phyloP scores from a whole-genome alignment of 2,329 filamentous ascomycete species.

The Beauveria sp. region DNA sequence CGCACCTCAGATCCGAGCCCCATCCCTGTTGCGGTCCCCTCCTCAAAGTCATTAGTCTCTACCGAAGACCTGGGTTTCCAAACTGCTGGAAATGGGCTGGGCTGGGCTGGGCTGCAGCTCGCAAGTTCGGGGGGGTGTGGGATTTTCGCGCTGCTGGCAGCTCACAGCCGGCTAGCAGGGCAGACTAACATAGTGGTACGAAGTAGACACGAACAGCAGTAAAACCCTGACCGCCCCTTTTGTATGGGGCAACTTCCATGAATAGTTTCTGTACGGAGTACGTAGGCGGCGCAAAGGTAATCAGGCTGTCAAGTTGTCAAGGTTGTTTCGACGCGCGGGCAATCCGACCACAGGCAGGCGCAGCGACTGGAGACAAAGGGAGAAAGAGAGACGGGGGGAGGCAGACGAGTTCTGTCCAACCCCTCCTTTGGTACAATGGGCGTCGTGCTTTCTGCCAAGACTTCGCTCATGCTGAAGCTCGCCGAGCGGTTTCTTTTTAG shows the following conservation, averaged over 20 bases:
- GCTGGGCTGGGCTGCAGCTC: neutral
- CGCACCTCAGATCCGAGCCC: constrained; percentile 9
- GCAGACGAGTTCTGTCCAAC: no score
- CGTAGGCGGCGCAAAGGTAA: neutral
- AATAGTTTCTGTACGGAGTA: no score
- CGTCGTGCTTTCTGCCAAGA: neutral
- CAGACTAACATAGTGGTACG: no score
- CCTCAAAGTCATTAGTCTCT: neutral
- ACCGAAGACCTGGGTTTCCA: neutral
- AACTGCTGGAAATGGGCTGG: constrained; percentile 6
- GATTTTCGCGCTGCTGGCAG: neutral
- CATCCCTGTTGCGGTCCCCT: neutral
- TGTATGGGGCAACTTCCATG: no score
- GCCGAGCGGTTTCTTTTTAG: constrained; percentile 1
- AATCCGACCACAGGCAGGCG: no score
- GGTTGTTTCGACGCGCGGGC: no score
- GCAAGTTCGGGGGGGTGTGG: neutral
- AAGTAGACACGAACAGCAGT: neutral
- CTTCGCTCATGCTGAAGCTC: neutral
- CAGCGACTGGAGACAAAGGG: no score
- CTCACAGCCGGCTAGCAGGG: neutral
- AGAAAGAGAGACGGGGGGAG: no score
- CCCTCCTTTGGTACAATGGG: neutral
- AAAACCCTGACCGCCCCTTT: neutral
- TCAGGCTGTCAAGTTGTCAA: neutral